Conservation (phyloP, 176 grass and related monocot genomes). For the Aegilops bicornis region DNA sequence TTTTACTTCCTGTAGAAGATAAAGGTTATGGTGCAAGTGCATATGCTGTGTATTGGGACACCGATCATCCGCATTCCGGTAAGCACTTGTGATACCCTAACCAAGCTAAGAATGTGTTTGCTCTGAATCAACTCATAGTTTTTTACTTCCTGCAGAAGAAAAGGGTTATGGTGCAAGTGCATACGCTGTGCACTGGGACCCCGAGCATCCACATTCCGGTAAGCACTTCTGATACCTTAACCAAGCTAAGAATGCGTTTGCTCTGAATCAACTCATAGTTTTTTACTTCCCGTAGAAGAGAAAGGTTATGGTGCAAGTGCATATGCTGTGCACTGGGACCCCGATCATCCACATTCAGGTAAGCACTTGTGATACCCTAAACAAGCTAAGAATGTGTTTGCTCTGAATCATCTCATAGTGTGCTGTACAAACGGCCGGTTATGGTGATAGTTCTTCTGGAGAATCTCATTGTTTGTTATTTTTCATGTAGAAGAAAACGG, state of each 20-base stretch:
- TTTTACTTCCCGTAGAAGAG: not conserved
- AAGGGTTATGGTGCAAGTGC: not conserved
- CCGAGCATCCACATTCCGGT: too few relatives aligned
- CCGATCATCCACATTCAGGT: not conserved
- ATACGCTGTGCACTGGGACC: too few relatives aligned
- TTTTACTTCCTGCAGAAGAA: not conserved
- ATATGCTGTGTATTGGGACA: too few relatives aligned
- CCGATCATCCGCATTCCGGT: too few relatives aligned
- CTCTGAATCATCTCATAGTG: too few relatives aligned
- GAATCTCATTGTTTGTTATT: too few relatives aligned
- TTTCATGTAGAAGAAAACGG: not conserved
- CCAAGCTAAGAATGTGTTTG: not conserved
- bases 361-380: not conserved
- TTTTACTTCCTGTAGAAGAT: not conserved
- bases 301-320: not conserved
- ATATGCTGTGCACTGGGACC: not conserved
- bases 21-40: not conserved
- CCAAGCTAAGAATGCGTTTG: too few relatives aligned
- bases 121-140: not conserved
- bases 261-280: not conserved
- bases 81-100: not conserved
- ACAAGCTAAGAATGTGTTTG: not conserved
- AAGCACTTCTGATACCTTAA: too few relatives aligned
- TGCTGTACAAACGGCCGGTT: too few relatives aligned
- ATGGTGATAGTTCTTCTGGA: too few relatives aligned